Evolutionary conservation across 768 basidiomycete species (phyloP), one percentile per base, ranked within the genome.

Genomic region (Gymnopilus junonius): DNA sequence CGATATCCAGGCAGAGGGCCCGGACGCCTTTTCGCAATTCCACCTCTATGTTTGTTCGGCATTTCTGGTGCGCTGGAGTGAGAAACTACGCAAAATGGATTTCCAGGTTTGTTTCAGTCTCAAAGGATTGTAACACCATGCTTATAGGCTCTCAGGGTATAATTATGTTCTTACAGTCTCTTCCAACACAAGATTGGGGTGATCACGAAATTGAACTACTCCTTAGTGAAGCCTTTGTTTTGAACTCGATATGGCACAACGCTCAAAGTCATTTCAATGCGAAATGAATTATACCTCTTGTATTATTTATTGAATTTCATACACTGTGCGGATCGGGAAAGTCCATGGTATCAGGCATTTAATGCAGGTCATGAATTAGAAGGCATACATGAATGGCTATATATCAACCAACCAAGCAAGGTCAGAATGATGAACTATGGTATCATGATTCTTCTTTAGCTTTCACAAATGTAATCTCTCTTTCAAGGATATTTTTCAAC

Each of bases 41-140:
- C 97, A 99, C 74, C 81, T 99, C 17, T 99, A 99, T 72, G 97
- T 99, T 27, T 99, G 97, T 72, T 96, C 95, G 4, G 96, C 97
- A 0, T 97, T 99, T 75, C 86, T 99, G 15, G 94, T 97, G 17
- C 89, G 90, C 65, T 99, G 95, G 94, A 97, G 94, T 70, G 90
- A 94, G 55, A 91, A 93, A 72, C 81, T 99, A 63, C 89, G 91
- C 32, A 87, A 92, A 73, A 99, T 98, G 96, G 97, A 99, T 75
- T 99, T 99, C 72, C 97, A 99, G 87, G 97, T 93, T 66, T 71
- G 83, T 74, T 21, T 8, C 17, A 6, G 25, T 50, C 25, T 25
- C 29, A 2, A 54, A 8, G 14, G 4, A 32, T 51, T 27, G 53
- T 20, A 32, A 23, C 17, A 45, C 10, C 17, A 11, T 59, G 62